Evolutionary conservation across 1,284 basidiomycete genomes (phyloP), one percentile per base, ranked within the genome.

Genomic region (Pholiota adiposa): DNA sequence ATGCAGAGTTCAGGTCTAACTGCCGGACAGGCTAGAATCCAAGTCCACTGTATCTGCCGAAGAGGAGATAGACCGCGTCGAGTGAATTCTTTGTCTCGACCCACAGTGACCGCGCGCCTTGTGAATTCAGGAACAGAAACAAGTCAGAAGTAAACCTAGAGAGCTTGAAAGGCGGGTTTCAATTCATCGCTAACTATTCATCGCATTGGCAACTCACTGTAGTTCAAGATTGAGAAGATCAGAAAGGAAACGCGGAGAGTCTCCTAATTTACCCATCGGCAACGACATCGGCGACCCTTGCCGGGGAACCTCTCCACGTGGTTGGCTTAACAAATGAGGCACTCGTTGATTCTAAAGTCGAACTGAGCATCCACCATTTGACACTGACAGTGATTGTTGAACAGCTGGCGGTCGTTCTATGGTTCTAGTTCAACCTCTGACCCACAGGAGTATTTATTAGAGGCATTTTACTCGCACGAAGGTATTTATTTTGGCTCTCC

Each of bases 321-420:
- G 29, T 27, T 19, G 31, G 48, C 29, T 27, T 16, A 34, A 50
- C 19, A 34, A 34, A 50, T 50, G 16, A 33, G 48, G 46, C 16
- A 29, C 48, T 33, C 25, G 36, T 41, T 41, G 36, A 27, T 29
- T 41, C n/a, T 53, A 11, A 19, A 38, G 19, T 41, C n/a, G 34
- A 29, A 38, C 36, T 40, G 18, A 25, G 16, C 51, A 14, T 14
- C 36, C 23, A 19, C 31, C 19, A 21, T 34, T 38, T 27, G 23
- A 40, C 23, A 19, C n/a, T 50, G 31, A 31, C 48, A 33, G 27
- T 53, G 51, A 53, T 29, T 53, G 51, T 53, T 53, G 23, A 41
- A 31, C 51, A 27, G 38, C 27, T 41, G 36, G 25, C 25, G 38
- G 49, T 36, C 25, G 36, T 31, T 53, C 34, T 25, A 53, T 53